Conservation (phyloP, 768 basidiomycete genomes). For the Suillus brevipes region DNA sequence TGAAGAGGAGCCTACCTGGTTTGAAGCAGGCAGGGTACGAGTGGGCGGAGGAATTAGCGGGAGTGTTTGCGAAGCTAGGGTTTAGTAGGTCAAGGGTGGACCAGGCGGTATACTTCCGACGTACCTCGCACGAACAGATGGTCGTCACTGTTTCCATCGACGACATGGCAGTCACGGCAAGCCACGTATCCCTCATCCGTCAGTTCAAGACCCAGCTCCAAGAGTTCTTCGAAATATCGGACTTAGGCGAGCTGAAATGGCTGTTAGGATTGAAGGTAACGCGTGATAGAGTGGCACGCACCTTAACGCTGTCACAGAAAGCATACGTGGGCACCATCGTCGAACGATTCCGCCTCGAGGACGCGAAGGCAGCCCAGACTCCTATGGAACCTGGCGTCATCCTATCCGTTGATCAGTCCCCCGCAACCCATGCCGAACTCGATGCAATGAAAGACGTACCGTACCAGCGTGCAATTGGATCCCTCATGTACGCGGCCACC, state of each 20-base stretch:
- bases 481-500: constrained; percentile 16
- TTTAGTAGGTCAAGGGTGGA: background rate
- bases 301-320: constrained; percentile 19
- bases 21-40: constrained; percentile 35
- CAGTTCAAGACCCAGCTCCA: background rate
- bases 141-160: constrained; percentile 35
- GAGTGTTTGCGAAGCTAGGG: background rate
- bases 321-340: constrained; percentile 24
- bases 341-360: constrained; percentile 20
- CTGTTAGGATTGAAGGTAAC: constrained; percentile 25
- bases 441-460: background rate
- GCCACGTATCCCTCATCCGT: constrained; percentile 5
- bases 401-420: constrained; percentile 6
- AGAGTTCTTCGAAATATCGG: constrained; percentile 11
- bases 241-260: constrained; percentile 21
- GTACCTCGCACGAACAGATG: constrained; percentile 13
- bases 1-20: constrained; percentile 37
- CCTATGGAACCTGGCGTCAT: constrained; percentile 17
- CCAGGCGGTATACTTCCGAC: background rate
- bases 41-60: constrained; percentile 30
- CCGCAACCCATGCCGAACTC: background rate
- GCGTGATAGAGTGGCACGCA: constrained; percentile 8
- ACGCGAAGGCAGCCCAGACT: constrained; percentile 20
- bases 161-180: constrained; percentile 32
- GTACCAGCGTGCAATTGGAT: constrained; percentile 16